Evolutionary conservation across 352 stramenopile species (phyloP).

Genomic region (Saprolegnia parasitica): DNA sequence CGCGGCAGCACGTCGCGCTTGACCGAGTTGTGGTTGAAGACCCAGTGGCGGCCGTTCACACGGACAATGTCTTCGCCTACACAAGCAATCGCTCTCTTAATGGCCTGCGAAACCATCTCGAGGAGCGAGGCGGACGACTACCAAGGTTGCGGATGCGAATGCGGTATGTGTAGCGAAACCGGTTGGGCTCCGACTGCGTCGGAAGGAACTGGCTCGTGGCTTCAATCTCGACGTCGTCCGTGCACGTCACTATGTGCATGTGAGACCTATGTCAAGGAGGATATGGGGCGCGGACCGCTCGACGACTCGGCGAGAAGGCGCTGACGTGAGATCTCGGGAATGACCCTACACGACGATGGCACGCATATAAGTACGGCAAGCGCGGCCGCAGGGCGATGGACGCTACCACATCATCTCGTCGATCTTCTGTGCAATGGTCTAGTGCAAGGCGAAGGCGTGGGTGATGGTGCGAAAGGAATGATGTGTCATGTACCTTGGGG

Average conservation of each 20-base stretch:
- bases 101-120: neutral
- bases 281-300: slow-evolving; percentile 40
- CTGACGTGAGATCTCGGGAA: slow-evolving; percentile 64
- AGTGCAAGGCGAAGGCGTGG: slow-evolving; percentile 4
- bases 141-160: slow-evolving; percentile 75
- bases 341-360: slow-evolving; percentile 34
- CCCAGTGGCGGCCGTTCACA: slow-evolving; percentile 70
- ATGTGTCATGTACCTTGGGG: slow-evolving; percentile 33
- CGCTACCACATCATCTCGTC: slow-evolving; percentile 61
- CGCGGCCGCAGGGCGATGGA: slow-evolving; percentile 2
- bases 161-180: slow-evolving; percentile 74
- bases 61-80: slow-evolving; percentile 42
- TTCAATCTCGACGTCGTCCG: slow-evolving; percentile 60
- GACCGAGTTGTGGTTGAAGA: slow-evolving; percentile 65
- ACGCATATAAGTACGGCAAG: slow-evolving; percentile 2
- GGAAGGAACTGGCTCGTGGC: slow-evolving; percentile 67
- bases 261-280: neutral
- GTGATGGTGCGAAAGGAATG: neutral
- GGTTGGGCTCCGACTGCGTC: slow-evolving; percentile 44
- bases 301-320: slow-evolving; percentile 62
- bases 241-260: slow-evolving; percentile 50
- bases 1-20: slow-evolving; percentile 52
- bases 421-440: slow-evolving; percentile 47
- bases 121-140: neutral
- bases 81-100: neutral